phyloP scores from a whole-genome alignment of 2,329 filamentous ascomycete species.

The Arthrocladium fulminans region DNA sequence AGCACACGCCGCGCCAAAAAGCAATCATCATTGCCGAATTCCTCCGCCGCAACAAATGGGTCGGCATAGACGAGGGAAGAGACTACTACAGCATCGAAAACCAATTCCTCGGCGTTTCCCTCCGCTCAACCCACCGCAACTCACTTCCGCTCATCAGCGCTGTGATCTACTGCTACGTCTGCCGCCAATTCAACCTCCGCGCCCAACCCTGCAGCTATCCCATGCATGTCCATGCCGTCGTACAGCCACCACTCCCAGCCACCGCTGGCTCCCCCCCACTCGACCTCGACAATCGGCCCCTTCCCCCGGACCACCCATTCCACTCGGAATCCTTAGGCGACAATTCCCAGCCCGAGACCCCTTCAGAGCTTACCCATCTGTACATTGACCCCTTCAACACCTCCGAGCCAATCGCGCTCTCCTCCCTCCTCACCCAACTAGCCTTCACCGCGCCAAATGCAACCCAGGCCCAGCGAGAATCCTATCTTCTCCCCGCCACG shows the following conservation, averaged over 20 bases:
- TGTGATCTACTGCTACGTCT: slow-evolving; percentile 76
- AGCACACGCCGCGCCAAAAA: slow-evolving; percentile 55
- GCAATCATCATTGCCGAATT: slow-evolving; percentile 61
- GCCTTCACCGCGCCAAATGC: slow-evolving; percentile 36
- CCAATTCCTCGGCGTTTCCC: slow-evolving; percentile 74
- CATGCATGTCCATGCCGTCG: slow-evolving; percentile 73
- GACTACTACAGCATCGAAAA: slow-evolving; percentile 76
- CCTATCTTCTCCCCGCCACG: slow-evolving; percentile 56
- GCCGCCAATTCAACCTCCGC: slow-evolving; percentile 62
- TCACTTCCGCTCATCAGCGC: slow-evolving; percentile 80
- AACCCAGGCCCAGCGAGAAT: slow-evolving; percentile 28
- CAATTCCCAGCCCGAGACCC: not conserved
- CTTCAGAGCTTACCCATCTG: slow-evolving; percentile 34
- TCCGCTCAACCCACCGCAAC: slow-evolving; percentile 63
- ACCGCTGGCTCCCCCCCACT: slow-evolving; percentile 33
- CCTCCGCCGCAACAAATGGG: slow-evolving; percentile 59
- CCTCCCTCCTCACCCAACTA: slow-evolving; percentile 53
- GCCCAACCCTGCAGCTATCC: slow-evolving; percentile 75
- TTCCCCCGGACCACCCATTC: slow-evolving; percentile 26
- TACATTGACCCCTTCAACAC: slow-evolving; percentile 76
- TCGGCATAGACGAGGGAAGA: slow-evolving; percentile 57
- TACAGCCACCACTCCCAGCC: slow-evolving; percentile 46
- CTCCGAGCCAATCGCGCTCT: slow-evolving; percentile 55
- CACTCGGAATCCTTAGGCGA: not conserved
- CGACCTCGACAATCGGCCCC: slow-evolving; percentile 48